Evolutionary conservation across 2,329 filamentous ascomycete genomes (phyloP).

Genomic region (Colletotrichum tropicicola): DNA sequence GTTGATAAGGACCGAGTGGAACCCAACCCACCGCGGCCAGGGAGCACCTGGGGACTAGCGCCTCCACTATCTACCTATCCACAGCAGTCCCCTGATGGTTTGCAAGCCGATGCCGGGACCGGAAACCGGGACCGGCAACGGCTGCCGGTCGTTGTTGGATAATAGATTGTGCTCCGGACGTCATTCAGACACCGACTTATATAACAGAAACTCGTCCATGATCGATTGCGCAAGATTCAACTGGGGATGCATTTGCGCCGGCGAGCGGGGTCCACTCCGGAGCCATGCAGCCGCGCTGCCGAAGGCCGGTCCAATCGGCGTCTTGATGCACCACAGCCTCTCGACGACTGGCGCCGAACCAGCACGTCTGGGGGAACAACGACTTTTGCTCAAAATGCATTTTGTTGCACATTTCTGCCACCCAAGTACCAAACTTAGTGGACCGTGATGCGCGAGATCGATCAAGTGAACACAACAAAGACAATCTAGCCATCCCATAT

Average conservation of each 20-base stretch:
- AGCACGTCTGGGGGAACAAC: too few species aligned
- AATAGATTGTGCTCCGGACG: background rate
- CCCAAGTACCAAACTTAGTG: too few species aligned
- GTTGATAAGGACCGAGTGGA: background rate
- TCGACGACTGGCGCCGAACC: too few species aligned
- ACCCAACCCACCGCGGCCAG: background rate
- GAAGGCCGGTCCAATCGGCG: too few species aligned
- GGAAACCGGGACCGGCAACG: conserved; percentile 20
- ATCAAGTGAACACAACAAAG: too few species aligned
- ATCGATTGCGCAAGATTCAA: background rate
- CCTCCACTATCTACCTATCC: background rate
- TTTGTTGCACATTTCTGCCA: too few species aligned
- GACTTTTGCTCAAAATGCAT: background rate
- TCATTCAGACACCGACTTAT: background rate
- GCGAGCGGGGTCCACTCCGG: background rate
- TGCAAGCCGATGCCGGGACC: conserved; percentile 21
- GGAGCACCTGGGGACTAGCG: conserved; percentile 15
- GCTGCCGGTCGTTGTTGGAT: conserved; percentile 10
- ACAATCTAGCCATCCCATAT: conserved; percentile 2
- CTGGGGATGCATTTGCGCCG: background rate
- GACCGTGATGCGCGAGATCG: too few species aligned
- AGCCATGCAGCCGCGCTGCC: too few species aligned
- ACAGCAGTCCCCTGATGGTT: background rate
- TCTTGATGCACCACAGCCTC: too few species aligned
- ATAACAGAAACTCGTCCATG: background rate